Evolutionary conservation across 345 rosid genomes (phyloP), one percentile per base, ranked within the genome.

Genomic region (Pugionium cornutum): DNA sequence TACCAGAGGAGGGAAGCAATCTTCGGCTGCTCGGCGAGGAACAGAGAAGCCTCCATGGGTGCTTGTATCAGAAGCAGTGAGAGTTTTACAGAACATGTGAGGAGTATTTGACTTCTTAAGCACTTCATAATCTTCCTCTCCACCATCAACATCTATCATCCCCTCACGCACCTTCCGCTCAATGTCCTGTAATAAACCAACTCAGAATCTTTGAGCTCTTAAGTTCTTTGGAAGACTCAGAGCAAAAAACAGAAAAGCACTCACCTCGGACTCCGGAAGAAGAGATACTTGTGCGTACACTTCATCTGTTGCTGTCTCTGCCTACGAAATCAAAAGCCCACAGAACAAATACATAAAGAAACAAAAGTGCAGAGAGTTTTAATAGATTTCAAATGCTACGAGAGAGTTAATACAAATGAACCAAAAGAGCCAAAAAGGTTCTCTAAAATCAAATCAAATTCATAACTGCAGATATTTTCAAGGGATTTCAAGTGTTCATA

Each of bases 31-130:
- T 53, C 99, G 85, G 18, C 99, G 89, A 54, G 99, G 99, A 45
- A 94, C 97, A 33, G 97, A 94, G 76, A 94, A 94, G 41, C 99
- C 97, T 10, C 99, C 99, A 74, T 94, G 99, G 9, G 99, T 94
- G 75, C 99, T 90, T 11, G 99, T 94, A 72, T 94, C 99, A 35
- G 97, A 94, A 75, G 99, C 99, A 63, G 99, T 94, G 27, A 94
- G 88, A 6, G 97, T 94, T 85, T 94, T 94, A 71, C 97, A 94
- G 73, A 94, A 94, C 97, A 94, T 94, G 75, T 94, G 99, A 9
- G 94, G 92, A 6, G 91, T 82, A 36, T 78, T 83, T 6, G 95
- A 78, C 80, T 85, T 94, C 39, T 66, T 77, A 43, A 74, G 72
- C 35, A 73, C 76, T 66, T 86, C 96, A 29, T 57, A 53, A 68